Evolutionary conservation across 345 rosid genomes (phyloP), one percentile per base, ranked within the genome.

Genomic region (Hevea brasiliensis): DNA sequence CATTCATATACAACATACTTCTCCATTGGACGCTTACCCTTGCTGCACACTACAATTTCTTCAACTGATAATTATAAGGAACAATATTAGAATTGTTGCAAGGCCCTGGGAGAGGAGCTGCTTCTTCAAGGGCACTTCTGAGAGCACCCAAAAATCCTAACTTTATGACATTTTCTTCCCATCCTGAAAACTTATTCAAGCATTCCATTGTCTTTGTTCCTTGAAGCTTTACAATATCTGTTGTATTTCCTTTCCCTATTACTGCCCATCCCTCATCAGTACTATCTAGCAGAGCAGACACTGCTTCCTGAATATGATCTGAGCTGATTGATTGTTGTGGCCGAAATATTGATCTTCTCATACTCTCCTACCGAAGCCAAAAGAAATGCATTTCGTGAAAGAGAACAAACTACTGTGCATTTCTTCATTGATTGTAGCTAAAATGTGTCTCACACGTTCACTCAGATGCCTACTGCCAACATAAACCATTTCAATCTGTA

Each of bases 301-400:
- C 82, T 70, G 84, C 85, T 75, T 61, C 56, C 21, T 86, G 80
- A 17, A 87, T 77, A 41, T 81, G 87, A 80, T 87, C 89, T 1
- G 74, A 57, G 51, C 80, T 37, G 21, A 73, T 70, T 13, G 60
- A 48, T 65, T 82, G 69, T 45, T 72, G 80, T 53, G 76, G 74
- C 41, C 68, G 77, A 24, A 82, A 76, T 65, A 73, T 85, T 0
- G 93, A 90, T 75, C 83, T 81, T 72, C 85, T 82, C 79, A 93
- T 85, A 57, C 97, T 81, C 67, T 86, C 88, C 63, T 90, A 56
- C 26, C 97, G 86, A 29, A 82, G 77, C 97, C 97, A 93, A 67
- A 93, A 89, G 80, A 80, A 86, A 37, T 76, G 79, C 50, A 41
- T 57, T 85, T 76, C 26, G 85, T 79, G 12, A 71, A 77, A 61